Evolutionary conservation across 2,329 filamentous ascomycete genomes (phyloP).

Genomic region (Colletotrichum neosansevieriae): DNA sequence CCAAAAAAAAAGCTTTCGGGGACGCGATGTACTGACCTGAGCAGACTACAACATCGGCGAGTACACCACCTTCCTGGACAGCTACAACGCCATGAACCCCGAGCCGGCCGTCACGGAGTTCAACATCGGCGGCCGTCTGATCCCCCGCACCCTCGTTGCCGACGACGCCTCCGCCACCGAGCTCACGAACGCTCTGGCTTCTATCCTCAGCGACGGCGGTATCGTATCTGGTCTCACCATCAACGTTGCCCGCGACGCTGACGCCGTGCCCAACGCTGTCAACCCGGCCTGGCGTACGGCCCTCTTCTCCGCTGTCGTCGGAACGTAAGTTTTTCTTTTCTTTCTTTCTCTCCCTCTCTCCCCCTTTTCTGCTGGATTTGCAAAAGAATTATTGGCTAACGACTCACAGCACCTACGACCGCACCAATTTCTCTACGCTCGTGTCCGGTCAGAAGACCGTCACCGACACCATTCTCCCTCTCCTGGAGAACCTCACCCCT

Average conservation of each 20-base stretch:
- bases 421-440: constrained; percentile 32
- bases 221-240: constrained; percentile 31
- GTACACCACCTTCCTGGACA: constrained; percentile 44
- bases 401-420: constrained; percentile 17
- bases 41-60: constrained; percentile 44
- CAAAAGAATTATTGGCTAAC: too few species aligned
- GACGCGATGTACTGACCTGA: neutral
- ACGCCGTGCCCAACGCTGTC: constrained; percentile 40
- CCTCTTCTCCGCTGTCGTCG: constrained; percentile 34
- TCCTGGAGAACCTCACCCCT: constrained; percentile 46
- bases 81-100: constrained; percentile 40
- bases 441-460: constrained; percentile 16
- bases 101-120: constrained; percentile 37
- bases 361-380: too few species aligned
- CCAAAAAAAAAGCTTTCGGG: neutral
- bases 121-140: constrained; percentile 33
- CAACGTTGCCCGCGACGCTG: constrained; percentile 28
- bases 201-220: constrained; percentile 18
- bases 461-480: constrained; percentile 25
- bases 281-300: constrained; percentile 43
- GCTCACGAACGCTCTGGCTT: constrained; percentile 3
- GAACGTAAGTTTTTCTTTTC: constrained; percentile 17
- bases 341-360: neutral
- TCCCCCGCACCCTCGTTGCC: constrained; percentile 31
- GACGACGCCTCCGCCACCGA: constrained; percentile 7